A percentile compares a stretch with the other conserved stretches of the same genome.
phyloP scores from a whole-genome alignment of 129 eudicot species.

The Chrysanthemum seticuspe region DNA sequence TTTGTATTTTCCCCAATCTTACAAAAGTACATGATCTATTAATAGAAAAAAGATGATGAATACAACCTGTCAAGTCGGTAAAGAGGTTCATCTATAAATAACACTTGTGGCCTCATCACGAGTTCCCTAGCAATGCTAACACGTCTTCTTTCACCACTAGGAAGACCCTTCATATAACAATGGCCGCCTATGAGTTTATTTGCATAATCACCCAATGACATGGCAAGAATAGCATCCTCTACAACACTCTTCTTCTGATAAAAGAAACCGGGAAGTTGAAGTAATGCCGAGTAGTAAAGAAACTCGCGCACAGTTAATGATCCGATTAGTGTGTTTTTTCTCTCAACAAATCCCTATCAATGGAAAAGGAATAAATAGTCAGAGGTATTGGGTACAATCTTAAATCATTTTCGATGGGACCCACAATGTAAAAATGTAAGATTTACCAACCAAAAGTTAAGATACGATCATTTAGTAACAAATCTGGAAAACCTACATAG shows the following conservation, averaged over 20 bases:
- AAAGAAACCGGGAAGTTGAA: slow-evolving; percentile 94
- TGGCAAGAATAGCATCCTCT: slow-evolving; percentile 88
- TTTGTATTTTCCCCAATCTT: background rate
- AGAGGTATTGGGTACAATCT: background rate
- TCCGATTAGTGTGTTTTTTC: slow-evolving; percentile 73
- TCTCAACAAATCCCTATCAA: slow-evolving; percentile 60
- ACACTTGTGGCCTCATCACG: slow-evolving; percentile 79
- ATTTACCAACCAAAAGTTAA: background rate
- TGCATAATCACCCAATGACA: slow-evolving; percentile 88
- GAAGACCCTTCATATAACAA: slow-evolving; percentile 86
- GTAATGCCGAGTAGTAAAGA: slow-evolving; percentile 92
- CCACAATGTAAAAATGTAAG: slow-evolving; percentile 1
- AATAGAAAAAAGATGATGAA: slow-evolving; percentile 8
- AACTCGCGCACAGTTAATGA: slow-evolving; percentile 80
- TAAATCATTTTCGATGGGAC: background rate
- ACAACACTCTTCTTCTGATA: slow-evolving; percentile 71
- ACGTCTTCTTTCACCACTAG: slow-evolving; percentile 89
- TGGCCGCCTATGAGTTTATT: slow-evolving; percentile 92
- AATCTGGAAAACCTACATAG: slow-evolving; percentile 57
- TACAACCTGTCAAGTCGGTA: slow-evolving; percentile 88
- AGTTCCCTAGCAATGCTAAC: slow-evolving; percentile 93
- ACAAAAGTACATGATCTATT: background rate
- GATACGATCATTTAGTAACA: background rate
- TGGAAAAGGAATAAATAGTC: background rate
- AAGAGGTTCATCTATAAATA: slow-evolving; percentile 94